Evolutionary conservation across 1,284 basidiomycete species (phyloP).

Genomic region (Lentinus polychrous): DNA sequence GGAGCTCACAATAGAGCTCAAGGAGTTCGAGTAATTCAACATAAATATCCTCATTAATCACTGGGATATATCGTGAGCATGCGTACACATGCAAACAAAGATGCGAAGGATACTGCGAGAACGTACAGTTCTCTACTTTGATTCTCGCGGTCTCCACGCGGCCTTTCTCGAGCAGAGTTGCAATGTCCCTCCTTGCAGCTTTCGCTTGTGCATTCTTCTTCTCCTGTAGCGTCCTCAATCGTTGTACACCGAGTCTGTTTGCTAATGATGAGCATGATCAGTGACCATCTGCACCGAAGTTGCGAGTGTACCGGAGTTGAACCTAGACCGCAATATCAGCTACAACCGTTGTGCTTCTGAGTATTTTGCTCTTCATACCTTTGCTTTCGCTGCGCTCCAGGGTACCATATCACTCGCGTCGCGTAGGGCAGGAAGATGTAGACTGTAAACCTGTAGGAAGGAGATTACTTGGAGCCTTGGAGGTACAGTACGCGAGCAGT

Average conservation of each 20-base stretch:
- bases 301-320: constrained; percentile 49
- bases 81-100: neutral
- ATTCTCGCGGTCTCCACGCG: constrained; percentile 81
- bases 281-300: constrained; percentile 11
- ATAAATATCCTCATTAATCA: constrained; percentile 83
- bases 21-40: constrained; percentile 86
- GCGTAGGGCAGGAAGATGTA: neutral
- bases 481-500: neutral
- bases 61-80: constrained; percentile 28
- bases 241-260: constrained; percentile 80
- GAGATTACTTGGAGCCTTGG: neutral
- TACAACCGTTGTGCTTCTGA: neutral
- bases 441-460: too few species aligned
- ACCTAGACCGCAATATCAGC: constrained; percentile 36
- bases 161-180: constrained; percentile 68
- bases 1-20: constrained; percentile 88
- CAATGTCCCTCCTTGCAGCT: constrained; percentile 71
- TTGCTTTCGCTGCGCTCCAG: constrained; percentile 58
- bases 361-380: too few species aligned
- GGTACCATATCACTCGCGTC: constrained; percentile 37
- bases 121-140: constrained; percentile 74
- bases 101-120: constrained; percentile 3
- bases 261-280: constrained; percentile 3
- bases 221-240: constrained; percentile 84
- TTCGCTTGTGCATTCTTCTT: constrained; percentile 94